phyloP scores from a whole-genome alignment of 2,329 filamentous ascomycete species.

The Colletotrichum tabaci region DNA sequence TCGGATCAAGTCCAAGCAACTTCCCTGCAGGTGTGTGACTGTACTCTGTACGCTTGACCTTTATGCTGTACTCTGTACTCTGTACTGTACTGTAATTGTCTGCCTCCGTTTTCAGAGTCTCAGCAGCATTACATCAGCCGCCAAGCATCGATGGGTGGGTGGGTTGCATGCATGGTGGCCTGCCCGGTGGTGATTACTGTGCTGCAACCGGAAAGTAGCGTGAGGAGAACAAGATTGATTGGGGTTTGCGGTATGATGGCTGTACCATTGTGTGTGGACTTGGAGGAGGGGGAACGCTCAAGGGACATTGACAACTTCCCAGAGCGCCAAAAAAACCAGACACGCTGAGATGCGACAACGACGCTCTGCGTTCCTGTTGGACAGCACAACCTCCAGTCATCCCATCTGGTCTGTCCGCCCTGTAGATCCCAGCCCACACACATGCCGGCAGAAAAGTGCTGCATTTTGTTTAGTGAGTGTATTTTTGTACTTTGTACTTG shows the following conservation, averaged over 20 bases:
- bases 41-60: too few relatives aligned
- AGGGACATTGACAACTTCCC: background rate
- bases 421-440: slow-evolving; percentile 20
- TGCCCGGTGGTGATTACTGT: slow-evolving; percentile 6
- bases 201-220: background rate
- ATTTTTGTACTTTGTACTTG: too few relatives aligned
- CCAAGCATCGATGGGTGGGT: slow-evolving; percentile 1
- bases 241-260: slow-evolving; percentile 6
- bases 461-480: background rate
- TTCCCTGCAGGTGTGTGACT: background rate
- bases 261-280: slow-evolving; percentile 1
- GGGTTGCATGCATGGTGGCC: background rate
- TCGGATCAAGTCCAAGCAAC: slow-evolving; percentile 28
- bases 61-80: background rate
- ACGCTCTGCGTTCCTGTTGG: slow-evolving; percentile 4
- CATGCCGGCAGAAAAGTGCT: slow-evolving; percentile 35
- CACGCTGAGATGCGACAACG: background rate
- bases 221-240: slow-evolving; percentile 1
- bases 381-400: background rate
- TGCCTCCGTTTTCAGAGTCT: too few relatives aligned
- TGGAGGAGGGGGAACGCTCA: background rate
- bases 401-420: background rate
- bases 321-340: background rate
- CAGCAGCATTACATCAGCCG: slow-evolving; percentile 13
- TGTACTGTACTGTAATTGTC: too few relatives aligned